Evolutionary conservation across 129 eudicot species (phyloP).

Genomic region (Artemisia annua): DNA sequence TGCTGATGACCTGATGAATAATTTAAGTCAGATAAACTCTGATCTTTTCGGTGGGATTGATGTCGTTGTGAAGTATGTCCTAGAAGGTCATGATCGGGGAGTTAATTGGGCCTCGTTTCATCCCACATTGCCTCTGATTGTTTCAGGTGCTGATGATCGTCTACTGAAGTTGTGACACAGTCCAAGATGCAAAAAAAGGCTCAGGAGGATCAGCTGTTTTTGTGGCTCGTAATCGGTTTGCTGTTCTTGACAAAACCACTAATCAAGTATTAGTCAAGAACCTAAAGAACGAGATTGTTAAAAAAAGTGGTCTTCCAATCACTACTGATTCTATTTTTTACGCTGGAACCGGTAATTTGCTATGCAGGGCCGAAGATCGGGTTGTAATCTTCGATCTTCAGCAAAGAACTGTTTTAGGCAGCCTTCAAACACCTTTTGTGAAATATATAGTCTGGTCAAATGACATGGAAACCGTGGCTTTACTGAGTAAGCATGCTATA

Average conservation of each 20-base stretch:
- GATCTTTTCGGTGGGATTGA: slow-evolving; percentile 61
- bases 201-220: slow-evolving; percentile 48
- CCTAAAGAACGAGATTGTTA: slow-evolving; percentile 45
- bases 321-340: slow-evolving; percentile 44
- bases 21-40: slow-evolving; percentile 42
- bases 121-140: too few relatives aligned
- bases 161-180: slow-evolving; percentile 36
- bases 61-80: slow-evolving; percentile 57
- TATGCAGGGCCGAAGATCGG: too few relatives aligned
- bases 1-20: slow-evolving; percentile 42
- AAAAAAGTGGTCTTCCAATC: slow-evolving; percentile 40
- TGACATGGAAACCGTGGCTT: too few relatives aligned
- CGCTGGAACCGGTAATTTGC: too few relatives aligned
- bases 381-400: too few relatives aligned
- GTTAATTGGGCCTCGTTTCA: slow-evolving; percentile 59
- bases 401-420: too few relatives aligned
- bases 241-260: slow-evolving; percentile 49
- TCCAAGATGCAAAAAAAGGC: slow-evolving; percentile 44
- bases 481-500: too few relatives aligned
- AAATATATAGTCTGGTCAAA: too few relatives aligned
- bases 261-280: slow-evolving; percentile 51
- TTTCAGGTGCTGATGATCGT: slow-evolving; percentile 59
- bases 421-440: too few relatives aligned
- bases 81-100: slow-evolving; percentile 60
- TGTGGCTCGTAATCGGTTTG: slow-evolving; percentile 53